phyloP scores from a whole-genome alignment of 768 basidiomycete species.

The Mycena leptocephala region DNA sequence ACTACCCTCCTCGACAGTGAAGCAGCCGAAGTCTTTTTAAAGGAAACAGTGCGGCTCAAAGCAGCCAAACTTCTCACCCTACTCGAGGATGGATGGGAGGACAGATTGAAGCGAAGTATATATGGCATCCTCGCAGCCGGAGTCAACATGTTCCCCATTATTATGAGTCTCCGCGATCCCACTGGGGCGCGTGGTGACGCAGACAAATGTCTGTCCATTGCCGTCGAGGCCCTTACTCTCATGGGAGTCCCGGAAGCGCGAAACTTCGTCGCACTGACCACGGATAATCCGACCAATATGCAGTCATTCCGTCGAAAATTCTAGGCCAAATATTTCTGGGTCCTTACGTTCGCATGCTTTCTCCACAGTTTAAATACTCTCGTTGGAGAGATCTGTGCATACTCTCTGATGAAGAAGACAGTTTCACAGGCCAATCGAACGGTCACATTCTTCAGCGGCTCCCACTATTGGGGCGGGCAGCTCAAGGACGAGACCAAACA shows the following conservation, averaged over 20 bases:
- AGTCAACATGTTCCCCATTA: constrained; percentile 38
- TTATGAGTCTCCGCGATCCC: constrained; percentile 44
- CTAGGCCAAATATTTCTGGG: constrained; percentile 40
- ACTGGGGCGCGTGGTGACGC: constrained; percentile 41
- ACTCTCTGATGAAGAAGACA: constrained; percentile 35
- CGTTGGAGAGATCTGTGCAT: constrained; percentile 41
- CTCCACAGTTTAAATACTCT: constrained; percentile 43
- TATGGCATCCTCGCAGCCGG: constrained; percentile 46
- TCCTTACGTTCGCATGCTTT: constrained; percentile 44
- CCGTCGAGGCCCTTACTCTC: constrained; percentile 32
- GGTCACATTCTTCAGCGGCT: constrained; percentile 26
- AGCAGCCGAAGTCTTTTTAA: constrained; percentile 35
- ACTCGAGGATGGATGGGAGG: constrained; percentile 52
- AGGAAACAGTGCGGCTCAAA: constrained; percentile 35
- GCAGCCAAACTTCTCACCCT: constrained; percentile 39
- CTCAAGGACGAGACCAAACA: constrained; percentile 34
- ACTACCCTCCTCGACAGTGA: constrained; percentile 42
- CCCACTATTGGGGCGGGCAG: constrained; percentile 52
- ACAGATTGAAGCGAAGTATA: constrained; percentile 39
- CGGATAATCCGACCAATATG: constrained; percentile 53
- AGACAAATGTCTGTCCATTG: constrained; percentile 36
- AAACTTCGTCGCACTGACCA: constrained; percentile 44
- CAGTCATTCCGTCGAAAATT: constrained; percentile 42
- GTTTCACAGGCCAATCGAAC: constrained; percentile 8
- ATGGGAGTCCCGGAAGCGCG: constrained; percentile 38